Percentiles rank a stretch among this genome's conserved stretches.
phyloP scores from a whole-genome alignment of 2,329 filamentous ascomycete species.

The Paraphaeosphaeria sporulosa region DNA sequence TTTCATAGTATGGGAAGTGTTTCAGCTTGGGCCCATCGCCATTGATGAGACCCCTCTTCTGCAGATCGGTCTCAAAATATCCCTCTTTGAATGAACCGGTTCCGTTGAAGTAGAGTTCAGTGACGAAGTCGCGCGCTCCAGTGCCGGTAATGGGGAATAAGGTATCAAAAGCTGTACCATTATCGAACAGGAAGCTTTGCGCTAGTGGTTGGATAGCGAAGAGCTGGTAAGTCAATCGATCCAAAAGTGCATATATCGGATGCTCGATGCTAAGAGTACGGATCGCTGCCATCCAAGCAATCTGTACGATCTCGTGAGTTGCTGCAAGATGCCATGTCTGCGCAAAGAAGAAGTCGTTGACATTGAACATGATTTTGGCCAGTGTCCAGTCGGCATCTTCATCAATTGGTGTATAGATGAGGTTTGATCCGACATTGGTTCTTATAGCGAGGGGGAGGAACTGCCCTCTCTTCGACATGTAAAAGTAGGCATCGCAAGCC shows the following conservation, averaged over 20 bases:
- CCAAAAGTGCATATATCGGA: slow-evolving; percentile 50
- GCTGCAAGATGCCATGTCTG: slow-evolving; percentile 55
- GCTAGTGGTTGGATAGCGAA: slow-evolving; percentile 33
- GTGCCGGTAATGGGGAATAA: slow-evolving; percentile 42
- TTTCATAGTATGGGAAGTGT: slow-evolving; percentile 56
- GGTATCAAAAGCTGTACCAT: slow-evolving; percentile 41
- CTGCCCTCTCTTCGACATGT: slow-evolving; percentile 51
- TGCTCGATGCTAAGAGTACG: slow-evolving; percentile 57
- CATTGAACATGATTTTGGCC: slow-evolving; percentile 60
- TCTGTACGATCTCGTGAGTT: slow-evolving; percentile 56
- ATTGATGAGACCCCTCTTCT: slow-evolving; percentile 53
- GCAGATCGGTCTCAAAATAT: slow-evolving; percentile 52
- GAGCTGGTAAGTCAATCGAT: slow-evolving; percentile 22
- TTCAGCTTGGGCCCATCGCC: slow-evolving; percentile 48
- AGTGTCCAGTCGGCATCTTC: slow-evolving; percentile 57
- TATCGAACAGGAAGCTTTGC: slow-evolving; percentile 33
- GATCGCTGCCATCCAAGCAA: slow-evolving; percentile 55
- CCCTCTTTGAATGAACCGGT: slow-evolving; percentile 46
- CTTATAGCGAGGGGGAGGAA: slow-evolving; percentile 60
- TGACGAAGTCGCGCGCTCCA: slow-evolving; percentile 38
- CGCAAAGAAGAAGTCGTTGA: slow-evolving; percentile 57
- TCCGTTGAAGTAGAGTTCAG: slow-evolving; percentile 20
- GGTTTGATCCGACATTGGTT: slow-evolving; percentile 52
- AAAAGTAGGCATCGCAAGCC: slow-evolving; percentile 58
- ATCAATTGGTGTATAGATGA: slow-evolving; percentile 59